Conservation (phyloP, 176 grass and related monocot genomes). For the Themeda triandra region DNA sequence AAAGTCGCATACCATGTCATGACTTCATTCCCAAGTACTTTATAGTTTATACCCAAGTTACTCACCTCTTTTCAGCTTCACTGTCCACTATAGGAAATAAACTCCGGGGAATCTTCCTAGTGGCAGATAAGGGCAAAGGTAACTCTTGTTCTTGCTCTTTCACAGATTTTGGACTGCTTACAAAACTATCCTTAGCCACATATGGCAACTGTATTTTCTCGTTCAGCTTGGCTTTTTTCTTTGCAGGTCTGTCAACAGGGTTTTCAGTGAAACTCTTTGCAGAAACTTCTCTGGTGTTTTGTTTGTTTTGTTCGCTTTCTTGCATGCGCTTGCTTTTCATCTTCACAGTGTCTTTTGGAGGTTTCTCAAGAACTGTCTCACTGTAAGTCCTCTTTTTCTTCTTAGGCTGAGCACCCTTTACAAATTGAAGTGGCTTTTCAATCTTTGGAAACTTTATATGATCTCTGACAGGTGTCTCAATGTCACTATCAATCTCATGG, state of each 20-base stretch:
- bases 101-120: constrained; percentile 34
- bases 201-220: constrained; percentile 8
- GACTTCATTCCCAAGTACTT: not conserved
- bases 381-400: constrained; percentile 35
- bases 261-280: constrained; percentile 8
- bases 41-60: constrained; percentile 25
- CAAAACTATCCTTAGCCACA: constrained; percentile 7
- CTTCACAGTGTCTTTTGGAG: constrained; percentile 1
- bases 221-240: constrained; percentile 30
- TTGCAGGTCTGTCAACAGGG: constrained; percentile 15
- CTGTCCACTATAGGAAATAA: constrained; percentile 63
- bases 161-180: constrained; percentile 22
- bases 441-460: constrained; percentile 65
- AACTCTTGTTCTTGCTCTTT: constrained; percentile 29
- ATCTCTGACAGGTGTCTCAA: constrained; percentile 59
- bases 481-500: constrained; percentile 59
- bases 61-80: constrained; percentile 65
- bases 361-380: constrained; percentile 21
- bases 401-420: constrained; percentile 25
- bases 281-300: constrained; percentile 8
- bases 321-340: not conserved
- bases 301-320: constrained; percentile 7
- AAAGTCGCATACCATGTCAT: not conserved
- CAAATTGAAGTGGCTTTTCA: constrained; percentile 13
- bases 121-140: constrained; percentile 21